A percentile compares a stretch with the other conserved stretches of the same genome.
Conservation (phyloP, 441 rosid genomes). For the Erodium texanum region DNA sequence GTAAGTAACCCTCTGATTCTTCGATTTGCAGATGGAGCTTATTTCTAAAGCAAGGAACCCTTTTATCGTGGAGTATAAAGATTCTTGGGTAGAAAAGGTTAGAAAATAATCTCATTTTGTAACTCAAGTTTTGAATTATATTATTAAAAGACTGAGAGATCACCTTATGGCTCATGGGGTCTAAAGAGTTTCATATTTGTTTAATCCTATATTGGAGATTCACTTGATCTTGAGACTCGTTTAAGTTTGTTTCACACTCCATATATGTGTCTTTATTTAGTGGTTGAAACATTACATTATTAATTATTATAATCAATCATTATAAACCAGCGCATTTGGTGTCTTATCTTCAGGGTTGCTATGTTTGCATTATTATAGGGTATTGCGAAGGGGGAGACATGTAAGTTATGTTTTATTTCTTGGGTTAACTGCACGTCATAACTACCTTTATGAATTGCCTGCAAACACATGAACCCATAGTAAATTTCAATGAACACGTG, state of each 20-base stretch:
- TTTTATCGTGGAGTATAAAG: slow-evolving; percentile 96
- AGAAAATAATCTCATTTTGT: background rate
- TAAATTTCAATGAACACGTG: too few species aligned
- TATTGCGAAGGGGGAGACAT: slow-evolving; percentile 99
- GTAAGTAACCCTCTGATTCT: slow-evolving; percentile 13
- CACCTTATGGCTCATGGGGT: too few species aligned
- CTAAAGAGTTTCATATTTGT: too few species aligned
- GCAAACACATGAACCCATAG: too few species aligned
- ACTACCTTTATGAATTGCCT: too few species aligned
- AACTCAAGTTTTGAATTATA: background rate
- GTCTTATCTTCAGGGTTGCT: slow-evolving; percentile 70
- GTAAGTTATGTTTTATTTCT: slow-evolving; percentile 38
- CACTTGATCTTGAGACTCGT: background rate
- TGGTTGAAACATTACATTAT: background rate
- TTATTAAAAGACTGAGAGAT: too few species aligned
- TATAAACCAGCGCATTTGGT: slow-evolving; percentile 10
- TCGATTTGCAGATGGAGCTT: slow-evolving; percentile 76
- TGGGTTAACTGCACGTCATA: too few species aligned
- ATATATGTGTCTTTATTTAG: background rate
- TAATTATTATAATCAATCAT: background rate
- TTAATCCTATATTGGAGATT: too few species aligned
- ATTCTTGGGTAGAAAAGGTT: slow-evolving; percentile 99
- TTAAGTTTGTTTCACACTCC: background rate
- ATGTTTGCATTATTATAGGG: slow-evolving; percentile 94
- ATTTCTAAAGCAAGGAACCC: slow-evolving; percentile 81